Evolutionary conservation across 345 rosid species (phyloP).

Genomic region (Excoecaria agallocha): DNA sequence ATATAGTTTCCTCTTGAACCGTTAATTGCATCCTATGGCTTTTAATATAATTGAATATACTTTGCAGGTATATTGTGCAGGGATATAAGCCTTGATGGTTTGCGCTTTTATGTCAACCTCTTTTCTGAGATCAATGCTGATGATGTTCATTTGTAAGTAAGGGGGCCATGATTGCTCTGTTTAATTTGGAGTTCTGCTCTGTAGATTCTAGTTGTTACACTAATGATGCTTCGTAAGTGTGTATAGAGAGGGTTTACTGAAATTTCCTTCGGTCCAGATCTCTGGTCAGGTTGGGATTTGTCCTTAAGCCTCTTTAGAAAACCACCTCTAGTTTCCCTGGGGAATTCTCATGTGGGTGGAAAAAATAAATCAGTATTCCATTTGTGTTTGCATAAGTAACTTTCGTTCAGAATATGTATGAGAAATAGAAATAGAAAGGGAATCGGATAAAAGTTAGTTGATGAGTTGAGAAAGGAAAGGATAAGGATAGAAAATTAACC

Average conservation of each 20-base stretch:
- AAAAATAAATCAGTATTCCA: neutral
- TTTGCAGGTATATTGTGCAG: conserved; percentile 83
- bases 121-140: conserved; percentile 61
- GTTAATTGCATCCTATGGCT: neutral
- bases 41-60: conserved; percentile 13
- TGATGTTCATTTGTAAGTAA: conserved; percentile 62
- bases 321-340: neutral
- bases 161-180: neutral
- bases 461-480: neutral
- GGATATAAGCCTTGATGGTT: conserved; percentile 86
- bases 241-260: neutral
- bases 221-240: neutral
- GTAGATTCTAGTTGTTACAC: neutral
- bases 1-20: conserved; percentile 11
- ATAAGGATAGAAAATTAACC: neutral
- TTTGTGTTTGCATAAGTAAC: neutral
- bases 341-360: neutral
- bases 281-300: neutral
- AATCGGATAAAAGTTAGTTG: neutral
- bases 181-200: neutral
- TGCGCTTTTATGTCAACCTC: conserved; percentile 72
- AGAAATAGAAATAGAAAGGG: neutral
- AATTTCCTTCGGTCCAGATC: neutral
- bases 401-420: neutral
- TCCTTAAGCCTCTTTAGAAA: neutral